Base-by-base conservation (phyloP, 768 basidiomycete species). In the Lentinula sp. region DNA sequence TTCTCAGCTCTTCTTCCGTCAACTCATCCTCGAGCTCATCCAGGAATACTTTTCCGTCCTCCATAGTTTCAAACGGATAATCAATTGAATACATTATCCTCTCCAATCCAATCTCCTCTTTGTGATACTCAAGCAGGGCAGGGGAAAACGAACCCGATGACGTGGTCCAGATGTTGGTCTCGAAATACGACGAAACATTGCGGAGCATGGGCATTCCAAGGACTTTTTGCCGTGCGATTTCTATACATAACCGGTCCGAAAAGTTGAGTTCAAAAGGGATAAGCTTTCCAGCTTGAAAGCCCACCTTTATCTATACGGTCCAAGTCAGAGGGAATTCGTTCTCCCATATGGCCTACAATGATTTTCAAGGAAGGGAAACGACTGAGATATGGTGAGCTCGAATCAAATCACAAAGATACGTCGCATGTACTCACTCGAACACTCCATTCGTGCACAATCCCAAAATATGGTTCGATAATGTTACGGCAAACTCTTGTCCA, bases 301-400 rank as follows among this genome's bases (percentile, higher is more conserved):
- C 28, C 28, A 78, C 77, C 73, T 37, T 73, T 70, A 53, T 79
- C 73, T 20, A 77, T 77, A 20, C 78, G 72, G 58, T 69, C 65
- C 0, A 79, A 66, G 60, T 79, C 77, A 8, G 78, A 79, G 0
- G 78, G 72, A 39, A 79, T 71, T 13, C 77, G 71, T 64, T 79
- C 78, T 5, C 78, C 78, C 41, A 79, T 62, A 66, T 79, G 78
- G 1, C 77, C 78, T n/a, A 79, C 74, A 23, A 79, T 77, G 10
- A 78, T 66, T 39, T 75, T 74, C 35, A 75, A 55, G 8, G 72
- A 69, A 0, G 78, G 77, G 61, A 78, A 79, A 3, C 78, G 77
- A 62, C 77, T 79, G 37, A 23, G 35, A 57, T 12, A 18, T 37
- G 5, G 35, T 45, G 32, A 23, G 8, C 28, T 10, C 33, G 23